Conservation (phyloP, 1,139 yeast species). For the Saccharomycopsis hybrid region DNA sequence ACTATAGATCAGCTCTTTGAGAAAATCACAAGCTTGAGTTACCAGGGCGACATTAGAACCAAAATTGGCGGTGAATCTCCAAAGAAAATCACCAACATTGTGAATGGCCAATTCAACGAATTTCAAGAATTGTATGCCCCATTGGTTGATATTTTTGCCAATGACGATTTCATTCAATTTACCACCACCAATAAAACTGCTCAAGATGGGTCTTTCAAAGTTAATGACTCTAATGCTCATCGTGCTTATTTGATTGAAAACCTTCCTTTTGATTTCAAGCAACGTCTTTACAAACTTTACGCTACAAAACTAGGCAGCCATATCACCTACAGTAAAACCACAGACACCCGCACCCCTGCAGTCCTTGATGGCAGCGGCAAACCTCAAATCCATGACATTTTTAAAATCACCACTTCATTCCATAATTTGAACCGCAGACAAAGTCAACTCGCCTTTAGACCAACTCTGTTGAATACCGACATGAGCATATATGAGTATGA, state of each 20-base stretch:
- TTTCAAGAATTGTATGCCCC: conserved; percentile 74
- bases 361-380: conserved; percentile 5
- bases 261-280: conserved; percentile 49
- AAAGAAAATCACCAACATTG: conserved; percentile 78
- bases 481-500: conserved; percentile 23
- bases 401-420: conserved; percentile 7
- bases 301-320: conserved; percentile 24
- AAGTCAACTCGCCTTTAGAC: not conserved
- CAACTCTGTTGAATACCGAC: not conserved
- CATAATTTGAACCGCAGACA: not conserved
- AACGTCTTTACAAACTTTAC: conserved; percentile 37
- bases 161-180: conserved; percentile 25
- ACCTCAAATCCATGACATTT: conserved; percentile 11
- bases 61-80: conserved; percentile 89
- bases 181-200: not conserved
- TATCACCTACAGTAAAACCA: not conserved
- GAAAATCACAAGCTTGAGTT: conserved; percentile 74
- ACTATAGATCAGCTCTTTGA: conserved; percentile 64
- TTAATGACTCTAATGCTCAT: conserved; percentile 25
- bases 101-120: conserved; percentile 60
- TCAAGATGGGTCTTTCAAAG: conserved; percentile 2
- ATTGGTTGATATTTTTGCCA: conserved; percentile 42
- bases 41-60: conserved; percentile 88
- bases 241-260: conserved; percentile 34
- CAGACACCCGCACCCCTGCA: conserved; percentile 20